Evolutionary conservation across 352 stramenopile genomes (phyloP).

Genomic region (Globisporangium solare): DNA sequence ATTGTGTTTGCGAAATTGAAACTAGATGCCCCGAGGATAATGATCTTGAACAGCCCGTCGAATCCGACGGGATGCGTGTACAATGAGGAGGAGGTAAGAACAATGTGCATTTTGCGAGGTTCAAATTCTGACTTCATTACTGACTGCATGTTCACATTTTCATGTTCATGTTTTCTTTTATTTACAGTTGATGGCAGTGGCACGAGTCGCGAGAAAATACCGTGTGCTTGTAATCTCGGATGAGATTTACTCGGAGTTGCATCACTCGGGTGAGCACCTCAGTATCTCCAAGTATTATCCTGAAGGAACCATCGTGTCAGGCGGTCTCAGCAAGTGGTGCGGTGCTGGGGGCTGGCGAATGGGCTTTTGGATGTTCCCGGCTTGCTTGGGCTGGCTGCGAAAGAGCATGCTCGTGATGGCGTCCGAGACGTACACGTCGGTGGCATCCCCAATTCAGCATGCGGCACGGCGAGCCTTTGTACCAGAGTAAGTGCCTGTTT

Average conservation of each 20-base stretch:
- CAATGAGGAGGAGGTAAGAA: constrained; percentile 57
- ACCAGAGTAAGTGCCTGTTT: constrained; percentile 39
- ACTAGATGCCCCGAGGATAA: constrained; percentile 72
- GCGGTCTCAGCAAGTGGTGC: constrained; percentile 86
- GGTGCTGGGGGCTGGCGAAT: constrained; percentile 85
- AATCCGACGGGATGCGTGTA: constrained; percentile 85
- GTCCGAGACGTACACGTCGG: constrained; percentile 86
- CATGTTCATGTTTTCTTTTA: neutral
- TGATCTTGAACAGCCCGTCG: constrained; percentile 85
- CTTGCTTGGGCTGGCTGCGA: constrained; percentile 71
- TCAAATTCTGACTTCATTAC: neutral
- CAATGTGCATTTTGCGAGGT: neutral
- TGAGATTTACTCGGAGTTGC: constrained; percentile 86
- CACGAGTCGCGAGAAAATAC: constrained; percentile 76
- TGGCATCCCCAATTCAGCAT: constrained; percentile 83
- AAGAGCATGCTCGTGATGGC: constrained; percentile 88
- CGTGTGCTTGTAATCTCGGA: constrained; percentile 87
- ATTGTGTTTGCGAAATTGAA: neutral
- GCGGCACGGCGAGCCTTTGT: constrained; percentile 77
- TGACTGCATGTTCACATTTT: too few relatives aligned
- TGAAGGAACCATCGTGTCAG: constrained; percentile 85
- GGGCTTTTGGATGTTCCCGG: constrained; percentile 84
- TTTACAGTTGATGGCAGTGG: constrained; percentile 42
- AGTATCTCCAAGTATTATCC: constrained; percentile 86
- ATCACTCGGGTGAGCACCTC: constrained; percentile 64